Evolutionary conservation across 495 filamentous ascomycete genomes (phyloP), one percentile per base, ranked within the genome.

Genomic region (Penicillium canescens): DNA sequence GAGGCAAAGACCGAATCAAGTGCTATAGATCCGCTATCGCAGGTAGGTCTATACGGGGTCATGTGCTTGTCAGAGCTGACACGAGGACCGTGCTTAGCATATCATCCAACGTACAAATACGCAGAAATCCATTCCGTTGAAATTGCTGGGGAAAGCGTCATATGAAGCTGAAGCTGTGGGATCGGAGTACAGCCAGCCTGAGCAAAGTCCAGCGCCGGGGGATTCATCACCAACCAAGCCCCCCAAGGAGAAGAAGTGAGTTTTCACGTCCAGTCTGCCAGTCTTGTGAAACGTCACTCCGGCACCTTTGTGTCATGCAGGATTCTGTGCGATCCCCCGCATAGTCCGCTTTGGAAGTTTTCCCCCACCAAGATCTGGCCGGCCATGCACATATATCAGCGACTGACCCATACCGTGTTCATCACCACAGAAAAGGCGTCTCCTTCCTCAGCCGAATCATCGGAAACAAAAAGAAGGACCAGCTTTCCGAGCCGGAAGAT

Each of bases 371-470:
- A 43, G 37, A 35, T 28, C 33, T 38, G 36, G 11, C 12, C 45
- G 18, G 45, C 44, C 21, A 39, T 18, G n/a, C 24, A 43, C 20
- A 41, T 40, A 21, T 24, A 51, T 36, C 21, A 44, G 42, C 33
- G 18, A 34, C 55, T 57, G 36, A 42, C 31, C 24, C 41, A 38
- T 11, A 18, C n/a, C 36, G 21, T 33, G 44, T 38, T 39, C 23
- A 41, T 45, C 31, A 36, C 61, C 42, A 49, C 46, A 96, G 86
- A 73, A 96, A 92, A 72, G 89, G 89, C 6, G 85, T 88, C 26
- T 96, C 91, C 12, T 96, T 99, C 64, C 81, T 99, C 40, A 96
- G 92, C 72, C 86, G 91, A 37, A 88, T 98, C 57, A 92, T 92
- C 57, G 84, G 87, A 18, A 79, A 79, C 46, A 93, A 88, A 72